These are phyloP conservation scores for Penicillium sp. DNA, from an alignment of 2,329 filamentous ascomycete species.

Conservation along the genomic window DNA sequence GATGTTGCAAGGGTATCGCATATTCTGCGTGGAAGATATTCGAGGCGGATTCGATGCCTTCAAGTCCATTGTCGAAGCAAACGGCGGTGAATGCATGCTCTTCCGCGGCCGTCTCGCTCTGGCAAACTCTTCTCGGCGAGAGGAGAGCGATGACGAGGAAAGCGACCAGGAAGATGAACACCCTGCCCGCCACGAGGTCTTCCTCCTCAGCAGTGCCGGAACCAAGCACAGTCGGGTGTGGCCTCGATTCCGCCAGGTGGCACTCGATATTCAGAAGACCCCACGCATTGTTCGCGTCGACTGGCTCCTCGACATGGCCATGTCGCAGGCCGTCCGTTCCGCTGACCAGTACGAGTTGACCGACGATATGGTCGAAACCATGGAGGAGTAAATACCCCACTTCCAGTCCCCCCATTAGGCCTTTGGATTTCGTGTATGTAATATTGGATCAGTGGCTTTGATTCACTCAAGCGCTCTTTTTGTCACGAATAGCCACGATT, in stretches of 20 bases:
- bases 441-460: slow-evolving; percentile 1
- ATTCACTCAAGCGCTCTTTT: slow-evolving; percentile 15
- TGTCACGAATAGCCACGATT: slow-evolving; percentile 28
- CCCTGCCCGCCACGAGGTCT: slow-evolving; percentile 70
- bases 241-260: slow-evolving; percentile 78
- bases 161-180: slow-evolving; percentile 62
- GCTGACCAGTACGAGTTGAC: slow-evolving; percentile 60
- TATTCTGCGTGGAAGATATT: slow-evolving; percentile 83
- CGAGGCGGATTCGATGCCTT: slow-evolving; percentile 82
- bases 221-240: slow-evolving; percentile 73
- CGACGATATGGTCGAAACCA: slow-evolving; percentile 31
- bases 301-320: slow-evolving; percentile 86
- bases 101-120: slow-evolving; percentile 74
- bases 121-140: slow-evolving; percentile 64
- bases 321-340: slow-evolving; percentile 79
- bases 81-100: slow-evolving; percentile 78
- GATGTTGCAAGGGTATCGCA: slow-evolving; percentile 72
- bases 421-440: slow-evolving; percentile 5
- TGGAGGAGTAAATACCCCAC: slow-evolving; percentile 19
- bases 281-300: slow-evolving; percentile 81
- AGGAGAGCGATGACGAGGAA: slow-evolving; percentile 38
- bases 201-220: slow-evolving; percentile 73
- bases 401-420: neutral
- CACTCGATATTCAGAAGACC: slow-evolving; percentile 73
- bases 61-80: slow-evolving; percentile 81